Evolutionary conservation across 805 yeast species (phyloP).

Genomic region (Yamadazyma scolyti): DNA sequence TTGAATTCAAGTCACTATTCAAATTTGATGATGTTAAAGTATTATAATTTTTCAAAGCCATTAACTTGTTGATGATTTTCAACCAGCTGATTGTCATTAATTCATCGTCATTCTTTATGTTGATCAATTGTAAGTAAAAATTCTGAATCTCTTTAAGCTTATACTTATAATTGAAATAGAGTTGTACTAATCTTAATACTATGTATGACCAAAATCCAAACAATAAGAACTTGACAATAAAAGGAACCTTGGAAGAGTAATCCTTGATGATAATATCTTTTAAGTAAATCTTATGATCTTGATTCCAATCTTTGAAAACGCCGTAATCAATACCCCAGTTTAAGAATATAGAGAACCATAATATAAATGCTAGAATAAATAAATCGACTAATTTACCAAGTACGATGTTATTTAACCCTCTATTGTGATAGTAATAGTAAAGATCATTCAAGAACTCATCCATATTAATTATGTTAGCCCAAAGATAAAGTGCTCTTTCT

Average conservation of each 20-base stretch:
- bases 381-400: slow-evolving; percentile 64
- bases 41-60: slow-evolving; percentile 75
- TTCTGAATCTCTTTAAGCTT: slow-evolving; percentile 70
- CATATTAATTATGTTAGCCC: slow-evolving; percentile 94
- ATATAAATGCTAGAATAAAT: slow-evolving; percentile 72
- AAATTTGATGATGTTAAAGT: slow-evolving; percentile 51
- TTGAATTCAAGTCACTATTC: slow-evolving; percentile 57
- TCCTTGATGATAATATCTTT: slow-evolving; percentile 29
- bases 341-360: slow-evolving; percentile 73
- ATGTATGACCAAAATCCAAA: slow-evolving; percentile 59
- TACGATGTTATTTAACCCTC: slow-evolving; percentile 79
- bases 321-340: slow-evolving; percentile 74
- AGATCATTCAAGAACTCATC: slow-evolving; percentile 83
- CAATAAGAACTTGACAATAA: slow-evolving; percentile 52
- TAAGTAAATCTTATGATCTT: slow-evolving; percentile 17
- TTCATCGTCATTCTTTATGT: slow-evolving; percentile 68
- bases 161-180: slow-evolving; percentile 55
- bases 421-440: slow-evolving; percentile 79
- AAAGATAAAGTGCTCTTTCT: slow-evolving; percentile 86
- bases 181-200: slow-evolving; percentile 48
- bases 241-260: slow-evolving; percentile 45
- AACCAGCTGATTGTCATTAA: slow-evolving; percentile 94
- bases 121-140: slow-evolving; percentile 70
- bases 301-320: slow-evolving; percentile 22
- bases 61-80: slow-evolving; percentile 70